Conservation (phyloP, 2,329 filamentous ascomycete genomes). For the Neoascochyta sp. region DNA sequence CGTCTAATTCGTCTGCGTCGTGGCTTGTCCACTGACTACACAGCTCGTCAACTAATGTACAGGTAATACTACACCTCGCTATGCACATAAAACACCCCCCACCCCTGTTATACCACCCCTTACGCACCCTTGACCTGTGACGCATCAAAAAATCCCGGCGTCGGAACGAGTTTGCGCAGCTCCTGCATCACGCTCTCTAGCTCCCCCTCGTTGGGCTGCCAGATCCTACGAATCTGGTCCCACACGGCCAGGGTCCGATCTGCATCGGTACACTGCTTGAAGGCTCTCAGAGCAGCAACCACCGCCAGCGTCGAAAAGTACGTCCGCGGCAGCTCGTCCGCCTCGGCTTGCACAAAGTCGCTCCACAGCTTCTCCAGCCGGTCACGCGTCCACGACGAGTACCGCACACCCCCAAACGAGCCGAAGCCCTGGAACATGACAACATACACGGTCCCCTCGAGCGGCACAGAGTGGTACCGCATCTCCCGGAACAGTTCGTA, state of each 20-base stretch:
- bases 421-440: slow-evolving; percentile 80
- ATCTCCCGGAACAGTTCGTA: slow-evolving; percentile 75
- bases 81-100: too few species aligned
- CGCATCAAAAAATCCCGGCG: slow-evolving; percentile 13
- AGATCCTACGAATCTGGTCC: slow-evolving; percentile 41
- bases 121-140: too few species aligned
- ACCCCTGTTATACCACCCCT: too few species aligned
- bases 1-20: too few species aligned
- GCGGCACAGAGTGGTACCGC: slow-evolving; percentile 60
- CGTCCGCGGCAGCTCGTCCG: slow-evolving; percentile 19
- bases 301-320: slow-evolving; percentile 26
- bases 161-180: slow-evolving; percentile 23
- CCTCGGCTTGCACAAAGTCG: slow-evolving; percentile 22
- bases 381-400: slow-evolving; percentile 67
- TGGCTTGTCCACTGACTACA: too few species aligned
- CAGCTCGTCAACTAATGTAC: too few species aligned
- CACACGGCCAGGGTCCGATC: slow-evolving; percentile 55
- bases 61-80: too few species aligned
- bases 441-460: slow-evolving; percentile 75
- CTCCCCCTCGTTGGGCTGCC: slow-evolving; percentile 38
- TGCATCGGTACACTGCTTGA: slow-evolving; percentile 55
- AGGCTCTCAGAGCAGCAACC: slow-evolving; percentile 49
- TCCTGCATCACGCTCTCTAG: slow-evolving; percentile 25
- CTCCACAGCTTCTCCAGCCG: slow-evolving; percentile 54
- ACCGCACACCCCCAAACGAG: slow-evolving; percentile 61